Conservation (phyloP, 139 green algal species). For the Nannochloris sp. region DNA sequence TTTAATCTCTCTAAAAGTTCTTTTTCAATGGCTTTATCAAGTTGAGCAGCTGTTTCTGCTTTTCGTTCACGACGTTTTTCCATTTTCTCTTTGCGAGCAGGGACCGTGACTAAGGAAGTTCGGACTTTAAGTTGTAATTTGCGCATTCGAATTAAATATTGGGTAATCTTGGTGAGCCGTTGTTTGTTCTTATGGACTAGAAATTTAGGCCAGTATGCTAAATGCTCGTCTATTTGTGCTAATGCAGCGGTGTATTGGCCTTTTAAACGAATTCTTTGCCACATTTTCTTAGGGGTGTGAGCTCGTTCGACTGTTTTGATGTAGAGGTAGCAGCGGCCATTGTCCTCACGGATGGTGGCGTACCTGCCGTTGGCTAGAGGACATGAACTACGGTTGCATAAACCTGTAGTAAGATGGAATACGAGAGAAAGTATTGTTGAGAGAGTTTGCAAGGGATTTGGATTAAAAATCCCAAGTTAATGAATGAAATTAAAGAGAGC, state of each 20-base stretch:
- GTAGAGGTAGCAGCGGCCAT: conserved; percentile 84
- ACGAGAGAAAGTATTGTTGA: neutral
- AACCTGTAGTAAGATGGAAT: conserved; percentile 39
- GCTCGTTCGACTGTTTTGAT: conserved; percentile 96
- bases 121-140: conserved; percentile 70
- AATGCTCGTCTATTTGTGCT: conserved; percentile 75
- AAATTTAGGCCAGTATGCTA: conserved; percentile 95
- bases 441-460: neutral
- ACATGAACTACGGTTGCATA: conserved; percentile 89
- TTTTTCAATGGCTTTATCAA: conserved; percentile 82
- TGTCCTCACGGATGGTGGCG: conserved; percentile 79
- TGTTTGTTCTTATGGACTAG: conserved; percentile 99
- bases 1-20: conserved; percentile 92
- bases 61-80: conserved; percentile 80
- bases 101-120: conserved; percentile 84
- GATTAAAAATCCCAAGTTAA: neutral
- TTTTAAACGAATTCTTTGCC: conserved; percentile 87
- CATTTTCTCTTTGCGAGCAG: conserved; percentile 67
- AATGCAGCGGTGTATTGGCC: conserved; percentile 73
- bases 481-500: too few relatives aligned
- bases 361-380: conserved; percentile 95
- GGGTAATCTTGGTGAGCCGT: conserved; percentile 98
- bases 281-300: conserved; percentile 90
- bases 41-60: conserved; percentile 79
- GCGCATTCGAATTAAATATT: conserved; percentile 97